Conservation (phyloP, 2,329 filamentous ascomycete genomes). For the Xylariales sp. region DNA sequence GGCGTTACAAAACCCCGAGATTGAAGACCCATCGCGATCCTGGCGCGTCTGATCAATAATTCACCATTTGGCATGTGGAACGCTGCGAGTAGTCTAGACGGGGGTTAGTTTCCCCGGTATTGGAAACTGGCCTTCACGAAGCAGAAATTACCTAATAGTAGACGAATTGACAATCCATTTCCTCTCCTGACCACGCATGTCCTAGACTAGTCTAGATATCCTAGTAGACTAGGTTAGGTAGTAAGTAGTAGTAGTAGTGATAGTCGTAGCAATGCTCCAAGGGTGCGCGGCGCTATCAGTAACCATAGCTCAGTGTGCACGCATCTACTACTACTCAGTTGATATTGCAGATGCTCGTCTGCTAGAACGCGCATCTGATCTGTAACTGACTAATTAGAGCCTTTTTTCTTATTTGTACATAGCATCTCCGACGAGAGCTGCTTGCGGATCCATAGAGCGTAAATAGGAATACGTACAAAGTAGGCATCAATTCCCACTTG, state of each 20-base stretch:
- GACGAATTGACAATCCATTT: constrained; percentile 9
- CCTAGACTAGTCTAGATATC: constrained; percentile 5
- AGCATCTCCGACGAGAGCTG: constrained; percentile 15
- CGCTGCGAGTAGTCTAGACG: constrained; percentile 1
- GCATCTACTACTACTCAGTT: neutral
- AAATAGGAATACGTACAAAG: constrained; percentile 34
- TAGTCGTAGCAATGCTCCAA: neutral
- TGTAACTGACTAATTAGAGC: constrained; percentile 31
- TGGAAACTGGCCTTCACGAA: constrained; percentile 15
- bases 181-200: neutral
- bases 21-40: constrained; percentile 10
- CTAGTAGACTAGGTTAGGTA: neutral
- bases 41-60: neutral
- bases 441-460: constrained; percentile 17
- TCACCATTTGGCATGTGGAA: neutral
- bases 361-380: constrained; percentile 6
- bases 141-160: neutral
- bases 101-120: constrained; percentile 14
- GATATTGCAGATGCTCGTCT: constrained; percentile 6
- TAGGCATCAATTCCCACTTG: constrained; percentile 12
- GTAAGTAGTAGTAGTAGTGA: too few species aligned
- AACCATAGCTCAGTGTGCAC: constrained; percentile 9
- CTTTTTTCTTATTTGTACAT: constrained; percentile 21
- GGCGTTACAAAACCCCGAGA: neutral
- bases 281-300: constrained; percentile 6